These are phyloP conservation scores for Peribolospora kevripleyi DNA, from an alignment of 768 basidiomycete genomes.

Conservation along the genomic window DNA sequence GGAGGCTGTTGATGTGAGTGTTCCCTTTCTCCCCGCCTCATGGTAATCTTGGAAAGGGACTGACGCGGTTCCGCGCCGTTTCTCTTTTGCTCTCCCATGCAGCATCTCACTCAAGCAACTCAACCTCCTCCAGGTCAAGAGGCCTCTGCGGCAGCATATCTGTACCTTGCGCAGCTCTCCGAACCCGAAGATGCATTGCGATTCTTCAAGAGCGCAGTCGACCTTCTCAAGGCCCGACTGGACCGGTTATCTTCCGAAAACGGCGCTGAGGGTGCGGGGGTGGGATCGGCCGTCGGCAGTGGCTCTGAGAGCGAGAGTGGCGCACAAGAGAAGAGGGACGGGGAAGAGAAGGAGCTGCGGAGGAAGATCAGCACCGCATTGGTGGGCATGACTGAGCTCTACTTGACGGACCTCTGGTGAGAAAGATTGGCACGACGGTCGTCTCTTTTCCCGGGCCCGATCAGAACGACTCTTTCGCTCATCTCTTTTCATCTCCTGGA, in stretches of 20 bases:
- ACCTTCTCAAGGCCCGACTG: not conserved
- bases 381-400: constrained; percentile 17
- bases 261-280: not conserved
- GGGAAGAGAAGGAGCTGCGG: constrained; percentile 11
- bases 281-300: no score
- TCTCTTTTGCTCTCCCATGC: not conserved
- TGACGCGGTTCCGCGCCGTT: not conserved
- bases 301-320: no score
- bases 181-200: constrained; percentile 12
- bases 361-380: constrained; percentile 11
- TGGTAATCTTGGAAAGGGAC: not conserved
- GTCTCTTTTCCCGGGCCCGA: not conserved
- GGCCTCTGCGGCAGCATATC: constrained; percentile 11
- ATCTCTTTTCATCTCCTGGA: not conserved
- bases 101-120: not conserved
- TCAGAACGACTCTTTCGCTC: not conserved
- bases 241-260: constrained; percentile 8
- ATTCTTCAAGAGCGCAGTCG: constrained; percentile 10
- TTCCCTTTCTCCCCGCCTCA: not conserved
- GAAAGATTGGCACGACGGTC: not conserved
- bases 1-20: constrained; percentile 11
- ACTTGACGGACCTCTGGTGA: constrained; percentile 16
- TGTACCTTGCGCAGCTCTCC: constrained; percentile 16
- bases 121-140: constrained; percentile 8
- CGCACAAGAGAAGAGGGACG: not conserved